Evolutionary conservation across 2,329 filamentous ascomycete genomes (phyloP), one percentile per base, ranked within the genome.

Genomic region (Calonectria multiphialidica): DNA sequence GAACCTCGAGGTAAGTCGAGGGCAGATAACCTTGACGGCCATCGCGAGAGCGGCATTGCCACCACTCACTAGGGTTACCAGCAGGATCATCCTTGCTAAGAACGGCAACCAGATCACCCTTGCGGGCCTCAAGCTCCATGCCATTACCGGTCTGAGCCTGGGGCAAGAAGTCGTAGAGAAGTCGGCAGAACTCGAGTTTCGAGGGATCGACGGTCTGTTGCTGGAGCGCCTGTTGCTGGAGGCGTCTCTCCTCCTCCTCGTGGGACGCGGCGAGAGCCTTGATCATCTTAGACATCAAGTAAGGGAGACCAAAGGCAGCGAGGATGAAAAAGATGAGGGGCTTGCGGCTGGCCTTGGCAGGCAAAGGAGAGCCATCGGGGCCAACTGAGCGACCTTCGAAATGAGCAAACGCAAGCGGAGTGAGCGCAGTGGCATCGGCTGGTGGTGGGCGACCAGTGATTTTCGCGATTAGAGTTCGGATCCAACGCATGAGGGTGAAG

Each of bases 281-380:
- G 82, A 99, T 98, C 77, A 98, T 91, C 86, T 98, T 99, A 85
- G 94, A 93, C 96, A 99, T 98, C 61, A 99, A 89, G 83, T 98
- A 99, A 7, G 97, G 97, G 16, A 99, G 89, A 66, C 97, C 97
- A 80, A 99, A 98, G 6, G 98, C 96, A 21, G 97, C 96, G 50
- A 97, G 88, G 72, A 98, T 88, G 88, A 99, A 99, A 88, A 99
- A 96, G 81, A 99, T 90, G 79, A 99, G 95, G 0, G 97, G 97
- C 84, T 98, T 99, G 83, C 94, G 95, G 81, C 95, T 98, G 21
- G 96, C 96, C 78, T 92, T 93, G 5, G 94, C 86, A 21, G 91
- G 88, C 13, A 87, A 88, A 0, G 93, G 88, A 2, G 91, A 89
- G 76, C 94, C 95, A 77, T 95, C 81, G 87, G 90, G 76, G 74